A percentile compares a stretch with the other conserved stretches of the same genome.
Evolutionary conservation across 208 protist genomes (phyloP).

Genomic region (Blastocrithidia nonstop): DNA sequence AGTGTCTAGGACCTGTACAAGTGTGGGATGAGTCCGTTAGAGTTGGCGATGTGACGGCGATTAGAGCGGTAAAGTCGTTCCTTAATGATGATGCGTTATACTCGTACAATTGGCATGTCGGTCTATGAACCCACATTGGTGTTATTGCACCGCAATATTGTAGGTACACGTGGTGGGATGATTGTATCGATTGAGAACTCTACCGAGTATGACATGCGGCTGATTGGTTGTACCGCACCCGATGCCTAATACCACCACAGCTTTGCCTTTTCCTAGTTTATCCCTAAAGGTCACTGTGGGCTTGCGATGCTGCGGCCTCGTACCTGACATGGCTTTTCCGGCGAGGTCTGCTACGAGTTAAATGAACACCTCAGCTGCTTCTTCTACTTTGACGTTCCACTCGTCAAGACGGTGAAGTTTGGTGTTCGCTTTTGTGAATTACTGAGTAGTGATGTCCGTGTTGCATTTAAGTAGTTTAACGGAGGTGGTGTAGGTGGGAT

Average conservation of each 20-base stretch:
- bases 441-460: conserved; percentile 13
- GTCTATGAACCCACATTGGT: conserved; percentile 27
- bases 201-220: conserved; percentile 16
- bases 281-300: conserved; percentile 26
- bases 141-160: conserved; percentile 24
- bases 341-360: conserved; percentile 50
- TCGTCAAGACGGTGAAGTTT: conserved; percentile 35
- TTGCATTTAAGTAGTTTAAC: conserved; percentile 10
- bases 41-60: conserved; percentile 37
- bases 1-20: conserved; percentile 2
- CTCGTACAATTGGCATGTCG: conserved; percentile 27
- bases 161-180: conserved; percentile 16
- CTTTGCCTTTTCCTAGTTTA: conserved; percentile 35
- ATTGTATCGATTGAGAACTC: conserved; percentile 46
- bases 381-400: conserved; percentile 49
- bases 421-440: conserved; percentile 49
- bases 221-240: conserved; percentile 26
- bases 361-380: conserved; percentile 29
- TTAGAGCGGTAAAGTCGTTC: conserved; percentile 33
- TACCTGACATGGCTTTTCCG: conserved; percentile 47
- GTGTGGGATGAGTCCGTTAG: conserved; percentile 18
- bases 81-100: conserved; percentile 28
- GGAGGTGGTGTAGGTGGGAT: conserved; percentile 14
- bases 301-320: conserved; percentile 36
- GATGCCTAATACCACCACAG: conserved; percentile 18